phyloP scores from a whole-genome alignment of 768 basidiomycete genomes.

The Kwoniella shandongensis region DNA sequence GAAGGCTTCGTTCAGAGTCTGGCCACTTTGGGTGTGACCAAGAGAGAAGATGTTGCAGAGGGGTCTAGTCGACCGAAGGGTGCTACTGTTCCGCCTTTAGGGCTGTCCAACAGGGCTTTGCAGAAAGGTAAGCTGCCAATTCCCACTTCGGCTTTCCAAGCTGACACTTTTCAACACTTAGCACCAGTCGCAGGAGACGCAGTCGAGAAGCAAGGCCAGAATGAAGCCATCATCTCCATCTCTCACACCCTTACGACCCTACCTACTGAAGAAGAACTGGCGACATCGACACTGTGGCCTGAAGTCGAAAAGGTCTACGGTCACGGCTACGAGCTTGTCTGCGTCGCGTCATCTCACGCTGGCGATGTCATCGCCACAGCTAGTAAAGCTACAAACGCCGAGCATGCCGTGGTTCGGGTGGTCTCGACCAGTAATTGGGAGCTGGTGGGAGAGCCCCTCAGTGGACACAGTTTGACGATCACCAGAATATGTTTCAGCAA shows the following conservation, averaged over 20 bases:
- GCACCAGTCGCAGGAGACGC: slow-evolving; percentile 29
- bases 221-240: slow-evolving; percentile 50
- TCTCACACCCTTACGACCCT: slow-evolving; percentile 48
- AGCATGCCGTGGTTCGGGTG: slow-evolving; percentile 85
- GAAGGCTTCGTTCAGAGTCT: slow-evolving; percentile 69
- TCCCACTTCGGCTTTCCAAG: slow-evolving; percentile 4
- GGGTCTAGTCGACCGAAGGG: slow-evolving; percentile 54
- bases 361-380: slow-evolving; percentile 76
- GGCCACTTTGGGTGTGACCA: slow-evolving; percentile 56
- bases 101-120: slow-evolving; percentile 90
- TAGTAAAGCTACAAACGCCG: slow-evolving; percentile 80
- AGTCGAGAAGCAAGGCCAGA: slow-evolving; percentile 23
- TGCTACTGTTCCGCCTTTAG: slow-evolving; percentile 89
- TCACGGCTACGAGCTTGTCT: slow-evolving; percentile 94
- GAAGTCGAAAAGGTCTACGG: slow-evolving; percentile 96
- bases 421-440: slow-evolving; percentile 73
- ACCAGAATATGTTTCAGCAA: slow-evolving; percentile 88
- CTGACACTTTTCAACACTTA: slow-evolving; percentile 4
- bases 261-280: slow-evolving; percentile 86
- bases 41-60: slow-evolving; percentile 4
- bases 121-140: slow-evolving; percentile 61
- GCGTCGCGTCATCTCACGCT: slow-evolving; percentile 71
- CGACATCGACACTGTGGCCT: slow-evolving; percentile 87
- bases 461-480: slow-evolving; percentile 84
- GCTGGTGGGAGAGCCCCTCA: slow-evolving; percentile 68